Base-by-base conservation (phyloP, 2,329 filamentous ascomycete species). In the Daldinia sp. region DNA sequence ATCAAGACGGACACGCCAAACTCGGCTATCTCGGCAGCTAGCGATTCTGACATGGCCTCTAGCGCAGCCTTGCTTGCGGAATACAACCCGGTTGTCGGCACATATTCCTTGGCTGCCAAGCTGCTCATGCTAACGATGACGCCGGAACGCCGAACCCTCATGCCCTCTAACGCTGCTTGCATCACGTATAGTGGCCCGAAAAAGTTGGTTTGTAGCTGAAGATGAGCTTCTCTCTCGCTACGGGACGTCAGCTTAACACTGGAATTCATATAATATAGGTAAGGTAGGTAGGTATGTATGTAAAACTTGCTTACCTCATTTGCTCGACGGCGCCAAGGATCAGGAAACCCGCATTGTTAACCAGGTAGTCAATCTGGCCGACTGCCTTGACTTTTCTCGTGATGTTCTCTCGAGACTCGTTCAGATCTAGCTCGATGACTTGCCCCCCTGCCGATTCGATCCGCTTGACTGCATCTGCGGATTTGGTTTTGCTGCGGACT, bases 1-100 rank as follows among this genome's bases (percentile, higher is more conserved):
- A 83, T 74, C 6, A 84, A 69, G 1, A 82, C 78, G 1, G 73
- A 56, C 33, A 83, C 76, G 9, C 75, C 75, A 60, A 83, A 79
- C 0, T 74, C 68, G 4, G 74, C 73, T 0, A 83, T 72, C 62
- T 83, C 82, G 1, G 63, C 61, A 0, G 78, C 74, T 0, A 83
- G 70, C 0, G 79, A 73, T 62, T 83, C 81, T 0, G 79, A 79
- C 13, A 79, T 42, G 0, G 78, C 81, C 68, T 84, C 82, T 0
- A 84, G 73, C 0, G 80, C 82, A 23, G 79, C 80, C 60, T 84
- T 84, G 56, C 75, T 79, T 6, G 72, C 73, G 0, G 71, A 60
- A 65, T 78, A 78, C 2, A 76, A 26, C 1, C 70, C 68, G 53
- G 68, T 69, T 1, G 65, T 26, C 20, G 75, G 68, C 3, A 68